These are phyloP conservation scores for Diaporthe amygdali DNA, from an alignment of 2,329 filamentous ascomycete species.

Conservation along the genomic window DNA sequence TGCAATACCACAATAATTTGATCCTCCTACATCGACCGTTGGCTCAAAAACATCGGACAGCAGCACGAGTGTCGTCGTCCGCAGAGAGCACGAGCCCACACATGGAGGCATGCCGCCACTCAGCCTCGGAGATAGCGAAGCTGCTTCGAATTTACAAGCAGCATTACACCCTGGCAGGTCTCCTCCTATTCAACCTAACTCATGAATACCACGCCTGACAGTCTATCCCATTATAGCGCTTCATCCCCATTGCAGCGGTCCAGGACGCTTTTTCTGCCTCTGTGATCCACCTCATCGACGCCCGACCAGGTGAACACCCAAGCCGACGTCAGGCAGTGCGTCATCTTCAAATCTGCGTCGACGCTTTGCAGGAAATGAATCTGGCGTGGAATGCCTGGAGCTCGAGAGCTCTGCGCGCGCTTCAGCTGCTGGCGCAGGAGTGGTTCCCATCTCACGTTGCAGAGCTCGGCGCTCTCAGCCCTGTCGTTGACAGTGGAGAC, in stretches of 20 bases:
- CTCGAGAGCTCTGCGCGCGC: conserved; percentile 22
- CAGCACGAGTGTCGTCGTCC: neutral
- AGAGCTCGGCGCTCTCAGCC: too few relatives aligned
- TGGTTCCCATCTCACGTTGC: conserved; percentile 17
- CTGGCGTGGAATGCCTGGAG: conserved; percentile 28
- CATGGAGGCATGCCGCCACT: conserved; percentile 29
- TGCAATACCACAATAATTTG: conserved; percentile 30
- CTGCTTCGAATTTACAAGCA: conserved; percentile 29
- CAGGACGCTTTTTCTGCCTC: conserved; percentile 27
- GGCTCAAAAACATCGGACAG: neutral
- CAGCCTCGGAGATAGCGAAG: conserved; percentile 28
- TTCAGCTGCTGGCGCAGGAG: conserved; percentile 24
- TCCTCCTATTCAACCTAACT: neutral
- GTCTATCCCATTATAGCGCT: conserved; percentile 19
- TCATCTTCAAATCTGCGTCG: conserved; percentile 25
- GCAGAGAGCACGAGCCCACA: conserved; percentile 18
- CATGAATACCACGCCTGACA: neutral
- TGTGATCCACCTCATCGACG: conserved; percentile 29
- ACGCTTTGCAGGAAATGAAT: conserved; percentile 23
- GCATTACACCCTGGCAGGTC: conserved; percentile 29
- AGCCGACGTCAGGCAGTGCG: conserved; percentile 21
- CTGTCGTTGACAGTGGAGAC: too few relatives aligned
- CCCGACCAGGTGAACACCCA: conserved; percentile 23
- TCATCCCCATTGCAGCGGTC: conserved; percentile 29
- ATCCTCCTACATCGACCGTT: conserved; percentile 32